phyloP scores from a whole-genome alignment of 257 asterid genomes.

The Petunia axillaris region DNA sequence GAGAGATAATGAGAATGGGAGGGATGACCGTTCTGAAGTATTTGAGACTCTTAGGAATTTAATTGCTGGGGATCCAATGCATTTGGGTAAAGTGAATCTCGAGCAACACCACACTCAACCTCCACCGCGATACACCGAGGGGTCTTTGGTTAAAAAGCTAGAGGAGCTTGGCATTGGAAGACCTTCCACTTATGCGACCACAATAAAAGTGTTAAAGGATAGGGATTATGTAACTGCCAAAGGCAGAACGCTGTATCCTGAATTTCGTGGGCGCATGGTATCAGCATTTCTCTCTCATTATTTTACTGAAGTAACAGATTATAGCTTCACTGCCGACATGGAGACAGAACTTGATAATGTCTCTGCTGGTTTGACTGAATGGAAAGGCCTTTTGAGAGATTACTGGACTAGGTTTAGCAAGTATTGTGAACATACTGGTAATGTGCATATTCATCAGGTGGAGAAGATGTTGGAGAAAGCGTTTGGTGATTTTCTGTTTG shows the following conservation, averaged over 20 bases:
- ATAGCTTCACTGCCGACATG: conserved; percentile 95
- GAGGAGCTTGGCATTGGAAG: conserved; percentile 99
- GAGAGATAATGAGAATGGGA: conserved; percentile 46
- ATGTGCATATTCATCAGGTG: conserved; percentile 77
- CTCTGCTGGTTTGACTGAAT: conserved; percentile 87
- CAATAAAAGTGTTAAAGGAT: conserved; percentile 87
- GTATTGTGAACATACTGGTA: conserved; percentile 67
- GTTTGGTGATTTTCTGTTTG: conserved; percentile 71
- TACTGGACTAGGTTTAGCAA: conserved; percentile 94
- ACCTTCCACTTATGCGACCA: conserved; percentile 92
- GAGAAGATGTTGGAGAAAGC: conserved; percentile 94
- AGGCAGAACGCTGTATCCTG: conserved; percentile 67
- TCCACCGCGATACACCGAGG: conserved; percentile 86
- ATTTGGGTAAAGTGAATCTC: conserved; percentile 57
- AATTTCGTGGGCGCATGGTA: conserved; percentile 98
- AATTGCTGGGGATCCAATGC: conserved; percentile 54
- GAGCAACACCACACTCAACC: conserved; percentile 78
- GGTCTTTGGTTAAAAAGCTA: conserved; percentile 73
- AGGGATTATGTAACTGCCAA: conserved; percentile 70
- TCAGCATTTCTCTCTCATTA: conserved; percentile 84
- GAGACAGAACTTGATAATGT: conserved; percentile 97
- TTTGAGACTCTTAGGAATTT: conserved; percentile 60
- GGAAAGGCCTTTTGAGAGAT: conserved; percentile 95
- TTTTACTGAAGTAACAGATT: conserved; percentile 92
- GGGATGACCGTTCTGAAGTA: conserved; percentile 35